phyloP scores from a whole-genome alignment of 2,329 filamentous ascomycete species.

The Colletotrichum trifolii region DNA sequence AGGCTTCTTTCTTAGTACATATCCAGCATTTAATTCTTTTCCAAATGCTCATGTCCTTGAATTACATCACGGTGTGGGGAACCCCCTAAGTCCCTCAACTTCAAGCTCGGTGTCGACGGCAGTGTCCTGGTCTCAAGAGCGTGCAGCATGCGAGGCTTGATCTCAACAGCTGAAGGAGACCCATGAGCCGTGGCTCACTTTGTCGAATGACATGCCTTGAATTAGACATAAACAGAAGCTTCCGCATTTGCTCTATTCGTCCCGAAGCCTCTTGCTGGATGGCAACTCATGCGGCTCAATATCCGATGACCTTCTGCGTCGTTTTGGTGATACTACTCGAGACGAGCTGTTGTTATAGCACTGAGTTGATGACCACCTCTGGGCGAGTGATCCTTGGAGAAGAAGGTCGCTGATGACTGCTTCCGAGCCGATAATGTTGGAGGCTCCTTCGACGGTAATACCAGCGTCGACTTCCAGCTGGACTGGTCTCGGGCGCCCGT shows the following conservation, averaged over 20 bases:
- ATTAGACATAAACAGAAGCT: no score
- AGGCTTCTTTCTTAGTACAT: no score
- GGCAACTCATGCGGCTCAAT: slow-evolving; percentile 35
- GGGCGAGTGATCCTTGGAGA: slow-evolving; percentile 31
- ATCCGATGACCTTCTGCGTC: slow-evolving; percentile 38
- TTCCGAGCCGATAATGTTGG: slow-evolving; percentile 56
- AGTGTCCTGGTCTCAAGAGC: no score
- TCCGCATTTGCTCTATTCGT: slow-evolving; percentile 27
- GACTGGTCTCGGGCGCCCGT: slow-evolving; percentile 55
- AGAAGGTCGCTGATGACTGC: slow-evolving; percentile 44
- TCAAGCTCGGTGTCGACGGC: no score
- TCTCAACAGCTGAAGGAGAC: no score
- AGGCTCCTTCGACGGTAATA: slow-evolving; percentile 54
- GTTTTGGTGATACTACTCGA: slow-evolving; percentile 1
- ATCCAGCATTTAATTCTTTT: no score
- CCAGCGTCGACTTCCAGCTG: slow-evolving; percentile 58
- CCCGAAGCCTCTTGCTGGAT: slow-evolving; percentile 40
- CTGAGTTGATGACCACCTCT: neutral
- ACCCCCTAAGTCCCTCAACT: no score
- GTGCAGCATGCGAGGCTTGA: no score
- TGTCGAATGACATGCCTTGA: no score
- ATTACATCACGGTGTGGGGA: no score
- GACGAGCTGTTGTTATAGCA: neutral
- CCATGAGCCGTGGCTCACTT: no score
- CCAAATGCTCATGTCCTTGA: no score